phyloP scores from a whole-genome alignment of 257 asterid genomes.

The Penstemon barbatus region DNA sequence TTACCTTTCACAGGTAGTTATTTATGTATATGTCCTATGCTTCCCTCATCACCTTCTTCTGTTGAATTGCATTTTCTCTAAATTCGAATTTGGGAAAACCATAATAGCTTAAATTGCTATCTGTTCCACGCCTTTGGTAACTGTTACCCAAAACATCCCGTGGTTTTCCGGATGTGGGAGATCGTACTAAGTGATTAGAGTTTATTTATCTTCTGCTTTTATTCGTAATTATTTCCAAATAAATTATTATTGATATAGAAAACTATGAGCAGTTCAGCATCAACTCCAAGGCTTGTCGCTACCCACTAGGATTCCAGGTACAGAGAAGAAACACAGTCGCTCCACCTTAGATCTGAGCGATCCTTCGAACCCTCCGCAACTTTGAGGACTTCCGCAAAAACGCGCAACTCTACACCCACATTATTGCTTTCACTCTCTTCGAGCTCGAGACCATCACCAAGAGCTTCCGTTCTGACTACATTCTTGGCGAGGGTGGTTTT shows the following conservation, averaged over 20 bases:
- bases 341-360: constrained; percentile 87
- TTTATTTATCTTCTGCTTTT: background rate
- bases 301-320: constrained; percentile 44
- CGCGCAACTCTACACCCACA: constrained; percentile 75
- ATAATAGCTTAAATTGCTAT: background rate
- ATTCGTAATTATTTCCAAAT: background rate
- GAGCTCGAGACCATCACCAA: constrained; percentile 98
- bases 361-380: constrained; percentile 78
- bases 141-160: constrained; percentile 5
- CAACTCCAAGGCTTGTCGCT: constrained; percentile 57
- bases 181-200: constrained; percentile 25
- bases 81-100: constrained; percentile 6
- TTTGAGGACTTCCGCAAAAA: constrained; percentile 77
- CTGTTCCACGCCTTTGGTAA: background rate
- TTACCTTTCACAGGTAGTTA: background rate
- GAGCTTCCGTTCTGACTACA: constrained; percentile 97
- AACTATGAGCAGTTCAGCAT: constrained; percentile 63
- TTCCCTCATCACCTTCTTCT: constrained; percentile 7
- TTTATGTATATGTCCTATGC: background rate
- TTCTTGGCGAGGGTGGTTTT: constrained; percentile 98
- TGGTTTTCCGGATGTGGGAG: constrained; percentile 6
- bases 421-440: constrained; percentile 83
- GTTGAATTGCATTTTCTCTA: background rate
- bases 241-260: constrained; percentile 9
- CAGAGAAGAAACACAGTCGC: constrained; percentile 72